Percentiles rank a stretch among this genome's conserved stretches.
These are phyloP conservation scores for Pleurotus salmoneostramineus DNA, from an alignment of 768 basidiomycete species.

Conservation along the genomic window DNA sequence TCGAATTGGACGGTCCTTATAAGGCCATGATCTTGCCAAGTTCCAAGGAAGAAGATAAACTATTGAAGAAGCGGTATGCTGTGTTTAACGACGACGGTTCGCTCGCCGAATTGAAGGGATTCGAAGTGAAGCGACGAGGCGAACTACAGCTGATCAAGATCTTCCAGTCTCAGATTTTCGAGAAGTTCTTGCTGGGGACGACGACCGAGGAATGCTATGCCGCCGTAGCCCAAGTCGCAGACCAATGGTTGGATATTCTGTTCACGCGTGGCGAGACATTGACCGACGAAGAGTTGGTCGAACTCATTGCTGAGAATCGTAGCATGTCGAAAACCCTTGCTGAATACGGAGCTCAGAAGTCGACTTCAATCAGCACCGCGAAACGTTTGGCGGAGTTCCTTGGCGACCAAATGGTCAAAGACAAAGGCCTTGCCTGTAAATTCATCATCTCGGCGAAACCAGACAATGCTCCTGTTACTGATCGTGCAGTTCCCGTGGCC, in stretches of 20 bases:
- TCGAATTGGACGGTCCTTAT: slow-evolving; percentile 98
- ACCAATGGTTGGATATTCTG: slow-evolving; percentile 97
- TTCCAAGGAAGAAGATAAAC: slow-evolving; percentile 98
- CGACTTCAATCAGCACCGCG: slow-evolving; percentile 97
- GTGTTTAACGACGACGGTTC: slow-evolving; percentile 98
- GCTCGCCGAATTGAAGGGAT: slow-evolving; percentile 97
- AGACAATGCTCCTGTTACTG: slow-evolving; percentile 90
- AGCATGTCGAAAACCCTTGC: slow-evolving; percentile 97
- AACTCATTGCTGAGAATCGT: slow-evolving; percentile 96
- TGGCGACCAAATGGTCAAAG: slow-evolving; percentile 98
- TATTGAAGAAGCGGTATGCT: slow-evolving; percentile 97
- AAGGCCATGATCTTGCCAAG: slow-evolving; percentile 98
- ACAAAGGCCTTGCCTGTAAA: slow-evolving; percentile 97
- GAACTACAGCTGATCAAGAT: slow-evolving; percentile 99
- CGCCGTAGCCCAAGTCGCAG: slow-evolving; percentile 88
- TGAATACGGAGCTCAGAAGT: slow-evolving; percentile 95
- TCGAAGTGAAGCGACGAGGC: slow-evolving; percentile 97
- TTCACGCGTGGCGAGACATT: slow-evolving; percentile 83
- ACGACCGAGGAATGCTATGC: slow-evolving; percentile 96
- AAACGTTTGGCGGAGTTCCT: slow-evolving; percentile 93
- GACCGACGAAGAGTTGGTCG: slow-evolving; percentile 89
- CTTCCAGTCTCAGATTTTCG: slow-evolving; percentile 98
- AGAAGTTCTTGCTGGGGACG: slow-evolving; percentile 90
- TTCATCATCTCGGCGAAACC: slow-evolving; percentile 98
- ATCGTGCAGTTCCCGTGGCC: slow-evolving; percentile 93